A percentile compares a stretch with the other conserved stretches of the same genome.
Conservation (phyloP, 805 yeast genomes). For the Novakomyces olei region DNA sequence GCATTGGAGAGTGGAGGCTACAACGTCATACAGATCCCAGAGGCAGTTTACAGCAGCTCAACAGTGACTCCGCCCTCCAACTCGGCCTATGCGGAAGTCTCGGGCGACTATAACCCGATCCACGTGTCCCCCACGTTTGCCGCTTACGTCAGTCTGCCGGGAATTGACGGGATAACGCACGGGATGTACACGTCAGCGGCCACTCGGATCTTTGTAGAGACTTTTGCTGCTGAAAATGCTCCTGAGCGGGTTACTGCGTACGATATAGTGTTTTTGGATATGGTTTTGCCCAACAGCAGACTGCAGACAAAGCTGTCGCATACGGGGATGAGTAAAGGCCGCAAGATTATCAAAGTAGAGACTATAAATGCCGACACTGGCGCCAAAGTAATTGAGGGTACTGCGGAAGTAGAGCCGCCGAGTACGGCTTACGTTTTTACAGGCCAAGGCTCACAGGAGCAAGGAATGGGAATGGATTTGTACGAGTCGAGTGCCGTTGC, state of each 20-base stretch:
- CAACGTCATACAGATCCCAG: slow-evolving; percentile 48
- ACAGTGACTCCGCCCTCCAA: slow-evolving; percentile 78
- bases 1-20: slow-evolving; percentile 44
- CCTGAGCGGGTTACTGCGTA: slow-evolving; percentile 90
- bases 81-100: slow-evolving; percentile 88
- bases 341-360: slow-evolving; percentile 86
- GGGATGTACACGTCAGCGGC: slow-evolving; percentile 98
- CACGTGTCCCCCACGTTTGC: slow-evolving; percentile 94
- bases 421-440: slow-evolving; percentile 91
- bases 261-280: slow-evolving; percentile 75
- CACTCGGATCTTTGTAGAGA: slow-evolving; percentile 84
- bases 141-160: slow-evolving; percentile 77
- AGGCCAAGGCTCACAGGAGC: slow-evolving; percentile 99
- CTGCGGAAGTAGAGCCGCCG: slow-evolving; percentile 98
- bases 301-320: slow-evolving; percentile 78
- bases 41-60: slow-evolving; percentile 13
- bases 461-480: slow-evolving; percentile 99
- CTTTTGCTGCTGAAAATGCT: slow-evolving; percentile 95
- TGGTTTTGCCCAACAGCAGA: slow-evolving; percentile 91
- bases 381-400: slow-evolving; percentile 62
- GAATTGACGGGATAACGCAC: slow-evolving; percentile 67
- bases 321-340: slow-evolving; percentile 96
- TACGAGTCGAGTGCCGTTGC: slow-evolving; percentile 83
- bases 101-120: slow-evolving; percentile 96
- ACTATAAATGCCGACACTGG: slow-evolving; percentile 66